A percentile compares a stretch with the other conserved stretches of the same genome.
Conservation (phyloP, 106 monocot genomes). For the Posidonia australis region DNA sequence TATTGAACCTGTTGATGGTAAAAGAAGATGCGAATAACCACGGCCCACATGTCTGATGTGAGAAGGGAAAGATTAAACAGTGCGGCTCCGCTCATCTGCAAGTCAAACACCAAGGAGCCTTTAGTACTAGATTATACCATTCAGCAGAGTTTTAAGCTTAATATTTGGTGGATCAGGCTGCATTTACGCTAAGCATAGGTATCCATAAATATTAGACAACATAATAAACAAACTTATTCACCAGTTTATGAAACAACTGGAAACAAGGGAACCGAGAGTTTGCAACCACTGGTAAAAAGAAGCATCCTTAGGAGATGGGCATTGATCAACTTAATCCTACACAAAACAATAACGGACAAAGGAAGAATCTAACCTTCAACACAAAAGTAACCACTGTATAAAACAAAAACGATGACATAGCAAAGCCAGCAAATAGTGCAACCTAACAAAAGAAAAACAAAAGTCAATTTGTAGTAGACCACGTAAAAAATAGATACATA, state of each 20-base stretch:
- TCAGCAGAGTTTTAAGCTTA: no score
- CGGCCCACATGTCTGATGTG: constrained; percentile 67
- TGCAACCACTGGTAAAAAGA: no score
- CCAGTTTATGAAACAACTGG: no score
- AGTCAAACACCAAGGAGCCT: not conserved
- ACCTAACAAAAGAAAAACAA: not conserved
- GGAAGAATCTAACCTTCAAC: constrained; percentile 37
- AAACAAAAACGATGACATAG: constrained; percentile 32
- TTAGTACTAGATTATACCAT: not conserved
- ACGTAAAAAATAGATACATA: no score
- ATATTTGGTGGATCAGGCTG: not conserved
- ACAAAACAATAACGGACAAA: not conserved
- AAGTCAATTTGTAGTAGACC: not conserved
- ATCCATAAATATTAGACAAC: no score
- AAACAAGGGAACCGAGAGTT: no score
- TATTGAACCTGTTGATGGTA: constrained; percentile 46
- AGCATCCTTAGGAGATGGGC: no score
- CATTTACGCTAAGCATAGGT: no score
- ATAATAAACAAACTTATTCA: no score
- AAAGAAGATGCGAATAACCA: constrained; percentile 43
- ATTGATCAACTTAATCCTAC: no score
- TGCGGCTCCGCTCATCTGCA: constrained; percentile 68
- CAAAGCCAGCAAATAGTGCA: constrained; percentile 42
- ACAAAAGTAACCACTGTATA: constrained; percentile 33
- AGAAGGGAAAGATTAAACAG: constrained; percentile 78